Evolutionary conservation across 257 asterid species (phyloP).

Genomic region (Vinca minor): DNA sequence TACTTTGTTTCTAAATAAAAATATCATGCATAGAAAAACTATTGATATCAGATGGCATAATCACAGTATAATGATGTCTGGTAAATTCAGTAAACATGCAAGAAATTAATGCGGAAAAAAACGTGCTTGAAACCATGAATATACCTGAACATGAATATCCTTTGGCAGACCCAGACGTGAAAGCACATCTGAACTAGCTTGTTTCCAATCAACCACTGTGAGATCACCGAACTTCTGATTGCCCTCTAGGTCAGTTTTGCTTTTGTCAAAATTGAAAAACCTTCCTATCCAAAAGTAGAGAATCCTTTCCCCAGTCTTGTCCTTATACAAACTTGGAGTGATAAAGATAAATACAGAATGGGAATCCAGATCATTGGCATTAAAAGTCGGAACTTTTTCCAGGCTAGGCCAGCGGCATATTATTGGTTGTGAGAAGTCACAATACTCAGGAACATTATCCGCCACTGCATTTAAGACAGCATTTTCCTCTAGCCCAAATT

Average conservation of each 20-base stretch:
- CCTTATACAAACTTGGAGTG: conserved; percentile 18
- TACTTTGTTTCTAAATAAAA: too few species aligned
- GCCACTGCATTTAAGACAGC: conserved; percentile 11
- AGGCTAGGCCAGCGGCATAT: conserved; percentile 39
- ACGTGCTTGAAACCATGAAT: background rate
- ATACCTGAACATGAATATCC: conserved; percentile 35
- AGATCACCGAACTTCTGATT: conserved; percentile 16
- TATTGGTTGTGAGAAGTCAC: conserved; percentile 18
- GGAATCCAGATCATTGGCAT: conserved; percentile 29
- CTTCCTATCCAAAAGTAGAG: conserved; percentile 40
- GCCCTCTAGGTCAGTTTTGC: conserved; percentile 11
- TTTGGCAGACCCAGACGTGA: conserved; percentile 31
- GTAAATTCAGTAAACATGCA: background rate
- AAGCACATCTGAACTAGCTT: conserved; percentile 26
- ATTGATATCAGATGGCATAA: background rate
- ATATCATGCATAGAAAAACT: background rate
- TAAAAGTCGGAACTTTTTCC: conserved; percentile 26
- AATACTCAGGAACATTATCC: conserved; percentile 19
- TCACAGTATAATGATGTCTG: background rate
- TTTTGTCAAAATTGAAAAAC: conserved; percentile 20
- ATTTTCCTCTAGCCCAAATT: conserved; percentile 12
- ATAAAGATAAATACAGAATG: conserved; percentile 29
- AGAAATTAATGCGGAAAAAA: background rate
- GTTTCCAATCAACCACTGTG: conserved; percentile 30
- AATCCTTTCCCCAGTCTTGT: conserved; percentile 16